Conservation (phyloP, 1,284 basidiomycete genomes). For the Heterobasidion annosum region DNA sequence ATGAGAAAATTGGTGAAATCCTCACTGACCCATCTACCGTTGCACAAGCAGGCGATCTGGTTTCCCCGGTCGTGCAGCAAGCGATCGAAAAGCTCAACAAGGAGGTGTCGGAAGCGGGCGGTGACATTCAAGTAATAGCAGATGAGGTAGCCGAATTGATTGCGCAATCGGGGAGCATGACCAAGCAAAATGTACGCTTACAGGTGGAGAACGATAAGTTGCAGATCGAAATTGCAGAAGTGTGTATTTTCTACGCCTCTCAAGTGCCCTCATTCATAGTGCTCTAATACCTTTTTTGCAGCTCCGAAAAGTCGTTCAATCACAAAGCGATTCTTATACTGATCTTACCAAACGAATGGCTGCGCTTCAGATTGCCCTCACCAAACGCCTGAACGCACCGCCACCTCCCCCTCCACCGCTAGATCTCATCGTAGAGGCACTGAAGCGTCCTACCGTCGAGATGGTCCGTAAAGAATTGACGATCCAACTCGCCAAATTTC, state of each 20-base stretch:
- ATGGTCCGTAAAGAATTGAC: constrained; percentile 28
- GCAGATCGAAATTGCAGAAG: constrained; percentile 11
- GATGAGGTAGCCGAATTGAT: constrained; percentile 28
- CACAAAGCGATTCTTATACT: background rate
- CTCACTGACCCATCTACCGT: constrained; percentile 22
- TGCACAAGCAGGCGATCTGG: constrained; percentile 13
- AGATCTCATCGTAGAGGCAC: constrained; percentile 30
- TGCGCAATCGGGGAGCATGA: constrained; percentile 19
- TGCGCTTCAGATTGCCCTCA: constrained; percentile 17
- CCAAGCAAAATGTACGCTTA: constrained; percentile 22
- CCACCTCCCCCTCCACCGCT: constrained; percentile 21
- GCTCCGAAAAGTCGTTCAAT: background rate
- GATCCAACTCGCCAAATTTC: constrained; percentile 26
- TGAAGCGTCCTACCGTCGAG: constrained; percentile 29
- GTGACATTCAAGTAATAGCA: constrained; percentile 29
- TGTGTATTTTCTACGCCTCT: background rate
- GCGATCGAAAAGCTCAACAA: constrained; percentile 13
- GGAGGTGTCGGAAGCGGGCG: constrained; percentile 18
- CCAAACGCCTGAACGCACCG: constrained; percentile 29
- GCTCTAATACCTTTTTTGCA: background rate
- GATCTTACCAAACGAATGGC: background rate
- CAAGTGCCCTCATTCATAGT: background rate
- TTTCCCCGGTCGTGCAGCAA: background rate
- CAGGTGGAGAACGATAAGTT: constrained; percentile 4
- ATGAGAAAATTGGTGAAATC: constrained; percentile 25